Conservation (phyloP, 1,284 basidiomycete genomes). For the Ustilago shanxiensis region DNA sequence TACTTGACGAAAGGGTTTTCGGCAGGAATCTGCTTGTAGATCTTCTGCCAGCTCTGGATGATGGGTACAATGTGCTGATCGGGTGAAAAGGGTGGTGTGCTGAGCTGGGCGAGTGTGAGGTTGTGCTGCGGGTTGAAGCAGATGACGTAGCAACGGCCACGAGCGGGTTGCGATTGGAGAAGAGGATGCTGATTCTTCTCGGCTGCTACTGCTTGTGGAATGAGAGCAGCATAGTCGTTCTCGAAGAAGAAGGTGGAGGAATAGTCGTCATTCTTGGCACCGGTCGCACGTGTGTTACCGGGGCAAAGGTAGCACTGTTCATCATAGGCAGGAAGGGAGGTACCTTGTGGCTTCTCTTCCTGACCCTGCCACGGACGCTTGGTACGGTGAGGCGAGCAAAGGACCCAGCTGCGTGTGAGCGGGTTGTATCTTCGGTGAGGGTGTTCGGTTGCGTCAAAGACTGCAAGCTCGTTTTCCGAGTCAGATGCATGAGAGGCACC, state of each 20-base stretch:
- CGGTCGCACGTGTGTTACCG: slow-evolving; percentile 84
- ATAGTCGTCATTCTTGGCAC: slow-evolving; percentile 80
- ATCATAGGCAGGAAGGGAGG: slow-evolving; percentile 77
- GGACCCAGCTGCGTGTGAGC: slow-evolving; percentile 59
- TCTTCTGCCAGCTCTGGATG: slow-evolving; percentile 79
- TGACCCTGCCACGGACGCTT: slow-evolving; percentile 70
- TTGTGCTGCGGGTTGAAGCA: slow-evolving; percentile 91
- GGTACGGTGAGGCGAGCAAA: slow-evolving; percentile 69
- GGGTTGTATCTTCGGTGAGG: slow-evolving; percentile 68
- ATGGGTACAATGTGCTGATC: slow-evolving; percentile 78
- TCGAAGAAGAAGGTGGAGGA: slow-evolving; percentile 79
- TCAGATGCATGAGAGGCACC: slow-evolving; percentile 3
- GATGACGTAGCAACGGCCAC: slow-evolving; percentile 89
- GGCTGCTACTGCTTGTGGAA: slow-evolving; percentile 72
- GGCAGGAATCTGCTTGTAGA: slow-evolving; percentile 61
- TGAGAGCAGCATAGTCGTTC: slow-evolving; percentile 88
- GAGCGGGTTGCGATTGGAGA: slow-evolving; percentile 79
- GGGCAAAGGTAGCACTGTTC: slow-evolving; percentile 90
- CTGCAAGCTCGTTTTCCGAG: slow-evolving; percentile 21
- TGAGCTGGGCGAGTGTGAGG: slow-evolving; percentile 85
- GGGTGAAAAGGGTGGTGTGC: slow-evolving; percentile 68
- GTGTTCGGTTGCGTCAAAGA: slow-evolving; percentile 63
- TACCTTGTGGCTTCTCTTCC: slow-evolving; percentile 52
- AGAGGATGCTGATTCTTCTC: slow-evolving; percentile 70
- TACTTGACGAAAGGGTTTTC: slow-evolving; percentile 68